Evolutionary conservation across 306 rosid genomes (phyloP).

Genomic region (Acacia confusa): DNA sequence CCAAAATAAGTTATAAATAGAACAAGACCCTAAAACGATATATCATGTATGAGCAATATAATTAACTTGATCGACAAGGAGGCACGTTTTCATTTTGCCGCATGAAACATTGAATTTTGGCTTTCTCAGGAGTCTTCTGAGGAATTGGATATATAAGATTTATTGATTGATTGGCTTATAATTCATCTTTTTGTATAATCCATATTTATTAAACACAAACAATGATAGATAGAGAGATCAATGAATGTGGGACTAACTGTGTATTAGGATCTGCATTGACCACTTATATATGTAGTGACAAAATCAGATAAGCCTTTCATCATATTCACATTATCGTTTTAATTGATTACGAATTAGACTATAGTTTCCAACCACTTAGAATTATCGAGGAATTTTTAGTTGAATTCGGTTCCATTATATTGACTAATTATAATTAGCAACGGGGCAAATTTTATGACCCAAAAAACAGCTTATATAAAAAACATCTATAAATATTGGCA

Average conservation of each 20-base stretch:
- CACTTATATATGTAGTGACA: neutral
- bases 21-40: too few relatives aligned
- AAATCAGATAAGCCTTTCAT: neutral
- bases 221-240: neutral
- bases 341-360: neutral
- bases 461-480: neutral
- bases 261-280: neutral
- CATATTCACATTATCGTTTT: neutral
- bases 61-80: constrained; percentile 24
- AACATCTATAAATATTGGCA: neutral
- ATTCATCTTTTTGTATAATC: constrained; percentile 8
- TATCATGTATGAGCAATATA: constrained; percentile 3
- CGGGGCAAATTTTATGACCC: too few relatives aligned
- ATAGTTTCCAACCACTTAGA: neutral
- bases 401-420: neutral
- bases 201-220: neutral
- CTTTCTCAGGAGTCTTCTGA: neutral
- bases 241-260: neutral
- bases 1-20: too few relatives aligned
- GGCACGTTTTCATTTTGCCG: constrained; percentile 35
- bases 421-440: neutral
- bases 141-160: neutral
- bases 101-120: constrained; percentile 10
- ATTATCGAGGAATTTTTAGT: neutral
- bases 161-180: neutral